Evolutionary conservation across 164 flowering plant genomes (phyloP).

Genomic region (Tetracentron sinense): DNA sequence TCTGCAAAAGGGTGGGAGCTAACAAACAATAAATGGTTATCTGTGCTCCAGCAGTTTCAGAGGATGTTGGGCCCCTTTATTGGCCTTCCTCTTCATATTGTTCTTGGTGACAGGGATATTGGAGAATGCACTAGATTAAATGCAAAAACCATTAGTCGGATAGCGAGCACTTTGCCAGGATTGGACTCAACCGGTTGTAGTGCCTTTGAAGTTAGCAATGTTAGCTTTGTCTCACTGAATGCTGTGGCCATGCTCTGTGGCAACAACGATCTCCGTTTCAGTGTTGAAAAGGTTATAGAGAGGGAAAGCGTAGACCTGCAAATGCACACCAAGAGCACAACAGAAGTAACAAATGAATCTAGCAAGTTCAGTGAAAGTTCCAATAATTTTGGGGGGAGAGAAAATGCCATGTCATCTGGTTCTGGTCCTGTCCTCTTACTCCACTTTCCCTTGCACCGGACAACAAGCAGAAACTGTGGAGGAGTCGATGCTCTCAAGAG

Average conservation of each 20-base stretch:
- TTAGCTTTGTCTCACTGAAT: constrained; percentile 67
- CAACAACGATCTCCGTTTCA: constrained; percentile 45
- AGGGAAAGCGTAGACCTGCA: constrained; percentile 40
- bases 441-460: constrained; percentile 55
- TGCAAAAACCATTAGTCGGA: constrained; percentile 29
- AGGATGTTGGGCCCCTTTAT: constrained; percentile 51
- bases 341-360: constrained; percentile 11
- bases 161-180: constrained; percentile 53
- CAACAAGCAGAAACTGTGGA: constrained; percentile 13
- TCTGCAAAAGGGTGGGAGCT: constrained; percentile 57
- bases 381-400: constrained; percentile 37
- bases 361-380: constrained; percentile 4
- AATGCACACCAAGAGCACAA: constrained; percentile 15
- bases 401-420: constrained; percentile 39
- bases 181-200: constrained; percentile 62
- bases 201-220: constrained; percentile 52
- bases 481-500: constrained; percentile 6
- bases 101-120: constrained; percentile 69
- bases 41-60: constrained; percentile 58
- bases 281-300: constrained; percentile 59
- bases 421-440: constrained; percentile 74
- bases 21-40: constrained; percentile 42
- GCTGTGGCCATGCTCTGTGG: constrained; percentile 65
- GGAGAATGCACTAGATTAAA: constrained; percentile 51
- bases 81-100: constrained; percentile 52